Percentiles rank a stretch among this genome's conserved stretches.
These are phyloP conservation scores for Ogataea siamensis DNA, from an alignment of 805 yeast genomes.

Conservation along the genomic window DNA sequence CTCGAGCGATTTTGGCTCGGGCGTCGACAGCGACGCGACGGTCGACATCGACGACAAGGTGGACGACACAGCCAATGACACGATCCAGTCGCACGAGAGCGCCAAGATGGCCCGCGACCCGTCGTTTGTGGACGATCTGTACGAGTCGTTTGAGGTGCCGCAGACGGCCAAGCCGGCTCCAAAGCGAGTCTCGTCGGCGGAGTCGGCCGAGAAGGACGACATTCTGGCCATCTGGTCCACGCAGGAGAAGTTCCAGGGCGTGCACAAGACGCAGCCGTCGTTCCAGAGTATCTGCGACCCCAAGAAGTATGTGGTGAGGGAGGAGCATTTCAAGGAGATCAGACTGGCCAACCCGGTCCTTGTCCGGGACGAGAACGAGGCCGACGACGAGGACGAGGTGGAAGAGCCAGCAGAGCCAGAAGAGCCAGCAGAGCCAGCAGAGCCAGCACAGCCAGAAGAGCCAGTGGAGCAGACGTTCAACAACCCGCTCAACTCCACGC, in stretches of 20 bases:
- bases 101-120: conserved; percentile 30
- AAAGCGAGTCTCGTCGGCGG: conserved; percentile 24
- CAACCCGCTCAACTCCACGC: conserved; percentile 25
- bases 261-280: conserved; percentile 16
- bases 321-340: conserved; percentile 25
- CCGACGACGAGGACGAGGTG: conserved; percentile 3
- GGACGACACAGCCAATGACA: conserved; percentile 14
- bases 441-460: too few species aligned
- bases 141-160: conserved; percentile 37
- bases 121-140: conserved; percentile 41
- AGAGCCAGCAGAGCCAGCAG: conserved; percentile 5
- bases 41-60: conserved; percentile 11
- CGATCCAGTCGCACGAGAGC: conserved; percentile 9
- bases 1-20: conserved; percentile 8
- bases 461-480: conserved; percentile 16
- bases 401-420: conserved; percentile 1
- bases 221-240: conserved; percentile 35
- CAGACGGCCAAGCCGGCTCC: conserved; percentile 8
- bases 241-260: conserved; percentile 28
- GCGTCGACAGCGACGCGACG: conserved; percentile 12
- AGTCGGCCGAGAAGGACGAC: conserved; percentile 29
- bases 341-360: conserved; percentile 14
- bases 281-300: conserved; percentile 33
- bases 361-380: conserved; percentile 1
- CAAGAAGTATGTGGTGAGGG: conserved; percentile 19